phyloP scores from a whole-genome alignment of 2,329 filamentous ascomycete genomes.

The Neonectria magnoliae region DNA sequence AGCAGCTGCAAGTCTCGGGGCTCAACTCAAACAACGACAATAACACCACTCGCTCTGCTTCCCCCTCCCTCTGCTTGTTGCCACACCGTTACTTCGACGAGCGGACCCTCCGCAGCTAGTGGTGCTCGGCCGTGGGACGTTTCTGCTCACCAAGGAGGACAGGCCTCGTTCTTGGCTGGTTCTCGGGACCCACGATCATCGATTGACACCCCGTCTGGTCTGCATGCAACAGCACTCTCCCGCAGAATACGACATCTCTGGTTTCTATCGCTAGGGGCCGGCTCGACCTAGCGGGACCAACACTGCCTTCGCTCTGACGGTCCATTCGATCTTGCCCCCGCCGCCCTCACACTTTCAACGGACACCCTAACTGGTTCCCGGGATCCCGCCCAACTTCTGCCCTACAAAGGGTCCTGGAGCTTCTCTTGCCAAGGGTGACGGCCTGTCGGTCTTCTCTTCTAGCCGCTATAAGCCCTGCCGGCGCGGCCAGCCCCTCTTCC shows the following conservation, averaged over 20 bases:
- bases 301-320: constrained; percentile 25
- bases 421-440: constrained; percentile 31
- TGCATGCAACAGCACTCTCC: constrained; percentile 37
- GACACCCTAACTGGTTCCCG: constrained; percentile 31
- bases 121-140: constrained; percentile 32
- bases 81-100: constrained; percentile 33
- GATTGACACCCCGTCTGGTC: constrained; percentile 39
- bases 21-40: constrained; percentile 21
- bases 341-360: constrained; percentile 28
- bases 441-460: constrained; percentile 29
- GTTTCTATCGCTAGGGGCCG: constrained; percentile 36
- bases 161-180: constrained; percentile 38
- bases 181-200: constrained; percentile 43
- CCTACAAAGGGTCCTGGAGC: constrained; percentile 31
- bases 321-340: constrained; percentile 29
- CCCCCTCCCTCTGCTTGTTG: constrained; percentile 18
- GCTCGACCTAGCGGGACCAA: constrained; percentile 25
- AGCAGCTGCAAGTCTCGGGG: constrained; percentile 15
- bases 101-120: constrained; percentile 36
- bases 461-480: constrained; percentile 35
- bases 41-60: constrained; percentile 19
- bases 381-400: constrained; percentile 31
- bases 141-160: constrained; percentile 23
- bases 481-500: constrained; percentile 33
- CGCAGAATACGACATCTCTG: constrained; percentile 35